These are phyloP conservation scores for Aaosphaeria arxii DNA, from an alignment of 2,329 filamentous ascomycete species.

Conservation along the genomic window DNA sequence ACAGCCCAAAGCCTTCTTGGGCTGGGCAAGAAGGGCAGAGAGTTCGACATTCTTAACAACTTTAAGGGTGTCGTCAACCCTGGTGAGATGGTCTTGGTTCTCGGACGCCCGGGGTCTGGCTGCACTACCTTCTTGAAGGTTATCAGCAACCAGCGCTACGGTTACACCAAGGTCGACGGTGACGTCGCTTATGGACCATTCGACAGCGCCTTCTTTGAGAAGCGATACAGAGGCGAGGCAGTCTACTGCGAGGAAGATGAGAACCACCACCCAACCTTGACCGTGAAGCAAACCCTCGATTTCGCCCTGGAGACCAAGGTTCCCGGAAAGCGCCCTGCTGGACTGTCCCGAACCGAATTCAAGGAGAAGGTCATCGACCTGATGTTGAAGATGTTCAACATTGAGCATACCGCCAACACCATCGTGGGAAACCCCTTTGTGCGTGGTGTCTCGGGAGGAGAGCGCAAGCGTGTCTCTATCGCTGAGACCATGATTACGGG, in stretches of 20 bases:
- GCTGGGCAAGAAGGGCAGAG: constrained; percentile 62
- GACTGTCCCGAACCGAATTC: constrained; percentile 70
- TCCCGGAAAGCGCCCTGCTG: constrained; percentile 73
- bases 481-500: constrained; percentile 78
- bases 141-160: constrained; percentile 54
- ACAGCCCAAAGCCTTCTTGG: constrained; percentile 65
- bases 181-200: constrained; percentile 78
- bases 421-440: constrained; percentile 81
- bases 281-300: constrained; percentile 80
- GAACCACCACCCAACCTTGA: constrained; percentile 78
- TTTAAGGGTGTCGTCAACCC: constrained; percentile 62
- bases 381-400: constrained; percentile 89
- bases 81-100: constrained; percentile 84
- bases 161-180: constrained; percentile 62
- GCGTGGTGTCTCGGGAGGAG: constrained; percentile 75
- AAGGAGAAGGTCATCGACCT: constrained; percentile 72
- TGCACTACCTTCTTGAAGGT: constrained; percentile 56
- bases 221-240: constrained; percentile 74
- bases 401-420: constrained; percentile 81
- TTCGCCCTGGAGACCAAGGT: constrained; percentile 86
- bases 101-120: constrained; percentile 68
- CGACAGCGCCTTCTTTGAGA: constrained; percentile 64
- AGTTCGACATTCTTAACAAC: constrained; percentile 70
- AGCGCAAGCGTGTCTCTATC: constrained; percentile 77
- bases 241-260: constrained; percentile 88